phyloP scores from a whole-genome alignment of 192 early-diverging fungal species.

The Coemansia sp. region DNA sequence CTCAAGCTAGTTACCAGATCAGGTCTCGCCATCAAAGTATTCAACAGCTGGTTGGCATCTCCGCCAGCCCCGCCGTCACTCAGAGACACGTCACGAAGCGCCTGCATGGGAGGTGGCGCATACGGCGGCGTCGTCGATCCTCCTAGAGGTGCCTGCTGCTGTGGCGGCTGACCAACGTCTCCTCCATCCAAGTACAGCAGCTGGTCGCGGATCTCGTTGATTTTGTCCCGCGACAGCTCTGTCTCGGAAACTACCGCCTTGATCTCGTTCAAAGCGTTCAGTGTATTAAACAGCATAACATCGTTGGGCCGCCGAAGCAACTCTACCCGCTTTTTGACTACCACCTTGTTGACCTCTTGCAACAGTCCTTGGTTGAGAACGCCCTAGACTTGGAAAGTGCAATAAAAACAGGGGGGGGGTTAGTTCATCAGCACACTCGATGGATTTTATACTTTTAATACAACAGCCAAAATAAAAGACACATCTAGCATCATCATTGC shows the following conservation, averaged over 20 bases:
- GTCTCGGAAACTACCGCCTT: conserved; percentile 26
- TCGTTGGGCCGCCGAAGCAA: conserved; percentile 41
- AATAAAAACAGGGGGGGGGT: background rate
- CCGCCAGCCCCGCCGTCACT: conserved; percentile 1
- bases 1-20: conserved; percentile 36
- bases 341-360: conserved; percentile 28
- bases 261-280: conserved; percentile 29
- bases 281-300: conserved; percentile 18
- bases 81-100: background rate
- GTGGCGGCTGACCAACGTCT: background rate
- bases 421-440: too few relatives aligned
- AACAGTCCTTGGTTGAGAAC: conserved; percentile 24
- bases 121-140: conserved; percentile 21
- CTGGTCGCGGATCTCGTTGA: conserved; percentile 27
- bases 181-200: conserved; percentile 15
- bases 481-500: background rate
- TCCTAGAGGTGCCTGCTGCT: background rate
- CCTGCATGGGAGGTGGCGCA: conserved; percentile 10
- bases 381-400: conserved; percentile 18
- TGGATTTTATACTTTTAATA: background rate
- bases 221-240: conserved; percentile 13
- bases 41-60: conserved; percentile 29
- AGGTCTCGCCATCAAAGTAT: conserved; percentile 35
- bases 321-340: conserved; percentile 44
- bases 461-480: background rate